A percentile compares a stretch with the other conserved stretches of the same genome.
phyloP scores from a whole-genome alignment of 257 asterid genomes.

The Knoxia roxburghii region DNA sequence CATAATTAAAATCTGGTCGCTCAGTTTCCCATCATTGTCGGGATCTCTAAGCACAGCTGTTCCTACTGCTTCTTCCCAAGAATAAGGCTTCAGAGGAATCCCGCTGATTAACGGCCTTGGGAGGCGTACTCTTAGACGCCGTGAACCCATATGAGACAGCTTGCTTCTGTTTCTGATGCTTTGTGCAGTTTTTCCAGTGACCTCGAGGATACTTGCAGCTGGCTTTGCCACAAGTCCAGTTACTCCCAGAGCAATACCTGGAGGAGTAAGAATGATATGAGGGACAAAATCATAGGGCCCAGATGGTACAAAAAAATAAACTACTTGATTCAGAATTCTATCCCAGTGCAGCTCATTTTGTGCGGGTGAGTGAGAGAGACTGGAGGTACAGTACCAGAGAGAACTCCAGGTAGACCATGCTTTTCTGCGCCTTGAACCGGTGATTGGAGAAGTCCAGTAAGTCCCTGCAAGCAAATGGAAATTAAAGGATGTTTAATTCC shows the following conservation, averaged over 20 bases:
- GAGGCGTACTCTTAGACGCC: conserved; percentile 61
- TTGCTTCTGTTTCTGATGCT: conserved; percentile 93
- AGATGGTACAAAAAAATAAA: neutral
- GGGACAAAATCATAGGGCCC: too few relatives aligned
- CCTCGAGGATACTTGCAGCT: conserved; percentile 96
- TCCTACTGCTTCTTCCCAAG: conserved; percentile 97
- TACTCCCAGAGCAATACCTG: conserved; percentile 92
- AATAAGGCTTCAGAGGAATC: conserved; percentile 63
- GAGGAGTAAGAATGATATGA: conserved; percentile 5
- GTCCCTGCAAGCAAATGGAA: conserved; percentile 46
- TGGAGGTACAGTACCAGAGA: conserved; percentile 55
- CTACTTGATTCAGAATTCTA: too few relatives aligned
- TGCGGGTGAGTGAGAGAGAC: too few relatives aligned
- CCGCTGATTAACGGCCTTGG: conserved; percentile 79
- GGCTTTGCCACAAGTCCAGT: conserved; percentile 95
- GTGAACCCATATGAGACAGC: conserved; percentile 53
- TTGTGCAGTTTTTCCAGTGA: conserved; percentile 96
- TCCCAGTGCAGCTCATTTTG: too few relatives aligned
- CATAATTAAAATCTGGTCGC: conserved; percentile 49
- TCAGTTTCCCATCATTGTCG: conserved; percentile 35
- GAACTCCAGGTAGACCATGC: conserved; percentile 93
- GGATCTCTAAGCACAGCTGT: conserved; percentile 56
- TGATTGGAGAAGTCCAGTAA: conserved; percentile 94
- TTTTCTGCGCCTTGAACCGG: conserved; percentile 97
- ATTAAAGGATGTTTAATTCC: neutral